These are phyloP conservation scores for Ramularia endophylla DNA, from an alignment of 2,329 filamentous ascomycete species.

Conservation along the genomic window DNA sequence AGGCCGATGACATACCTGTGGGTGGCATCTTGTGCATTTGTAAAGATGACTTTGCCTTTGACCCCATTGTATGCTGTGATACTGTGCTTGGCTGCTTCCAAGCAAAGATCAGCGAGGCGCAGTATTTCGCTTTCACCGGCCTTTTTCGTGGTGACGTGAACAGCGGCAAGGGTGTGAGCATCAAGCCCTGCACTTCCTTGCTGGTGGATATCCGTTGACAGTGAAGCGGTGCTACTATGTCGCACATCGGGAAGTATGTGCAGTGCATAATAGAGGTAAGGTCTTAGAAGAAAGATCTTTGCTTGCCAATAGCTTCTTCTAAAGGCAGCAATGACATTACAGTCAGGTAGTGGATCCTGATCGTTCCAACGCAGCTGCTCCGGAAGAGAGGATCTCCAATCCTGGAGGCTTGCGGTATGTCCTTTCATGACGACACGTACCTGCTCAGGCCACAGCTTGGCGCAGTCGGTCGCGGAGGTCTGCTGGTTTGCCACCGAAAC, in stretches of 20 bases:
- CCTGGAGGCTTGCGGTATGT: constrained; percentile 34
- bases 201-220: too few relatives aligned
- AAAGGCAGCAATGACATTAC: constrained; percentile 76
- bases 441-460: background rate
- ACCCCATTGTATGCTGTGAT: constrained; percentile 73
- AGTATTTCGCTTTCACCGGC: constrained; percentile 15
- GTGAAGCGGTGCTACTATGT: constrained; percentile 1
- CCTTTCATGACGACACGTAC: constrained; percentile 8
- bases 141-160: constrained; percentile 6
- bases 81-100: constrained; percentile 70
- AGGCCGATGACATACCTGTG: constrained; percentile 41
- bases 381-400: constrained; percentile 47
- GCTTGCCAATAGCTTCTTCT: constrained; percentile 90
- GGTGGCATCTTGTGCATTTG: constrained; percentile 87
- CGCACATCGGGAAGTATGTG: constrained; percentile 35
- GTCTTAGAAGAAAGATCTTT: constrained; percentile 76
- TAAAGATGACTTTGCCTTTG: constrained; percentile 65
- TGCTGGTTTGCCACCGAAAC: constrained; percentile 46
- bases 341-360: constrained; percentile 59
- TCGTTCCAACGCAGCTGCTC: constrained; percentile 55
- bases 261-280: constrained; percentile 57
- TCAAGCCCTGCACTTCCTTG: constrained; percentile 7
- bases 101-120: constrained; percentile 40
- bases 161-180: constrained; percentile 14
- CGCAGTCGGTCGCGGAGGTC: background rate